These are phyloP conservation scores for Trypanosoma platydactyli DNA, from an alignment of 208 protist genomes.

Conservation along the genomic window DNA sequence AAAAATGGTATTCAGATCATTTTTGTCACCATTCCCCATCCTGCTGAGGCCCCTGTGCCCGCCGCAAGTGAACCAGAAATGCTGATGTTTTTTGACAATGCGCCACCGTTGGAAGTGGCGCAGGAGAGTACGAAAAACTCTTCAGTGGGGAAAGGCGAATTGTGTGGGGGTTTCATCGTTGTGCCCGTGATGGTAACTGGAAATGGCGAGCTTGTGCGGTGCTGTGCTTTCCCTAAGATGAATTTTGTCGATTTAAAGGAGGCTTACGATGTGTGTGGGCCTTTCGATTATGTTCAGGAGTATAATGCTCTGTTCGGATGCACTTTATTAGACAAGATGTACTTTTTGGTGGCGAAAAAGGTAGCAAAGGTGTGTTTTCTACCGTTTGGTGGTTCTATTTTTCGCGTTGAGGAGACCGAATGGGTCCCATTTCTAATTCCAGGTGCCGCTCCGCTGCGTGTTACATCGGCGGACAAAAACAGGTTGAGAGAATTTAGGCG, in stretches of 20 bases:
- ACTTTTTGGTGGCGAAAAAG: conserved; percentile 73
- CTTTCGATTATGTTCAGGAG: conserved; percentile 60
- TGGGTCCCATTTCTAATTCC: conserved; percentile 79
- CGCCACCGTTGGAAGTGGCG: conserved; percentile 3
- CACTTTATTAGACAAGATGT: conserved; percentile 68
- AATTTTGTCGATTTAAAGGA: conserved; percentile 66
- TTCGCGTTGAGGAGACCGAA: conserved; percentile 56
- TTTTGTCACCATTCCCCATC: conserved; percentile 62
- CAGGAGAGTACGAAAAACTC: conserved; percentile 9
- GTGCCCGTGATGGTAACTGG: conserved; percentile 52
- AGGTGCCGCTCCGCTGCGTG: conserved; percentile 45
- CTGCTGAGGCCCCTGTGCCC: conserved; percentile 24
- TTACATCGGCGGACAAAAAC: conserved; percentile 49
- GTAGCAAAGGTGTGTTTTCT: conserved; percentile 40
- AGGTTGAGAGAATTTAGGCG: conserved; percentile 74
- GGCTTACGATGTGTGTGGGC: conserved; percentile 48
- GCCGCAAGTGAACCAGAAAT: conserved; percentile 37
- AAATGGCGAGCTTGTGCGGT: conserved; percentile 57
- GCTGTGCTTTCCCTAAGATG: conserved; percentile 39
- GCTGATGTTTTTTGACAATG: conserved; percentile 73
- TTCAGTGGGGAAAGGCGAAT: conserved; percentile 13
- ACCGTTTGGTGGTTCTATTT: conserved; percentile 57
- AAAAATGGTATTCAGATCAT: conserved; percentile 52
- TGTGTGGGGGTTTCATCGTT: conserved; percentile 34
- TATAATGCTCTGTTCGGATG: conserved; percentile 77